Evolutionary conservation across 2,329 filamentous ascomycete species (phyloP).

Genomic region (Periconia sp.): DNA sequence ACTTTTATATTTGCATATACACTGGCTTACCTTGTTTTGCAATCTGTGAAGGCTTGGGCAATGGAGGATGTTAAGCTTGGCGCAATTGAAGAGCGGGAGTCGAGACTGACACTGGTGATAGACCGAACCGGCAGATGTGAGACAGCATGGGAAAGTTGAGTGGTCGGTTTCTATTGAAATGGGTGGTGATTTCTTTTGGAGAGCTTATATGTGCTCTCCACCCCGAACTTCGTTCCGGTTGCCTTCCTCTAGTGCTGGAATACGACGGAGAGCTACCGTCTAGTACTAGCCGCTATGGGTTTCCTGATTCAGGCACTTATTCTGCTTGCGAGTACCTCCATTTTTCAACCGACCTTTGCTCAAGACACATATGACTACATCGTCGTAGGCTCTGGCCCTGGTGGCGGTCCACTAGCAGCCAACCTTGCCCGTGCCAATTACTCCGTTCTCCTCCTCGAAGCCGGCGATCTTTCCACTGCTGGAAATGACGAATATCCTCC

Average conservation of each 20-base stretch:
- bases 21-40: too few species aligned
- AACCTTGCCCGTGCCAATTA: slow-evolving; percentile 63
- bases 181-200: not conserved
- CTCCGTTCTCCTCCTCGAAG: slow-evolving; percentile 63
- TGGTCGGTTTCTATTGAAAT: not conserved
- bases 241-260: not conserved
- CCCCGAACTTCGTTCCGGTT: not conserved
- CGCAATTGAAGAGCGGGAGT: not conserved
- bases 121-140: not conserved
- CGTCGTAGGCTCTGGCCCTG: slow-evolving; percentile 59
- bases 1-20: too few species aligned
- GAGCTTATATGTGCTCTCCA: not conserved
- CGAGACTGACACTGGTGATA: not conserved
- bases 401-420: slow-evolving; percentile 45
- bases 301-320: slow-evolving; percentile 16
- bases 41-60: too few species aligned
- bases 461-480: slow-evolving; percentile 61
- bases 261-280: not conserved
- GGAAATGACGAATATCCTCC: slow-evolving; percentile 36
- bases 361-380: slow-evolving; percentile 62
- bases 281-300: slow-evolving; percentile 13
- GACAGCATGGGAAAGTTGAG: not conserved
- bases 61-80: too few species aligned
- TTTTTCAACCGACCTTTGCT: slow-evolving; percentile 8
- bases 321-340: slow-evolving; percentile 8